Percentiles rank a stretch among this genome's conserved stretches.
These are phyloP conservation scores for Penicillium italicum DNA, from an alignment of 2,329 filamentous ascomycete genomes.

Conservation along the genomic window DNA sequence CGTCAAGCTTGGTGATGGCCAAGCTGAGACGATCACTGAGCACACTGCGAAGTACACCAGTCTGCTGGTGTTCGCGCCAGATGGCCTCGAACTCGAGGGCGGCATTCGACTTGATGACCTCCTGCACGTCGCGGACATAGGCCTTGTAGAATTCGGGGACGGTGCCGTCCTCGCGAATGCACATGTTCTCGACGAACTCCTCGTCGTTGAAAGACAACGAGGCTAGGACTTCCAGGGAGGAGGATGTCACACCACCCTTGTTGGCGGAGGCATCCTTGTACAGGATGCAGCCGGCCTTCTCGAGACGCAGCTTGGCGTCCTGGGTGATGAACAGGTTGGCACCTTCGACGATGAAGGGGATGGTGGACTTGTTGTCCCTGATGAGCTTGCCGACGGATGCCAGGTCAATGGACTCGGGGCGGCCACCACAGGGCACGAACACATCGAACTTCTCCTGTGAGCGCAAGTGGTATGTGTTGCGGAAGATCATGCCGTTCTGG, in stretches of 20 bases:
- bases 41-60: slow-evolving; percentile 74
- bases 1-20: slow-evolving; percentile 93
- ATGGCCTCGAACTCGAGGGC: slow-evolving; percentile 95
- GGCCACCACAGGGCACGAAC: slow-evolving; percentile 94
- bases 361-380: slow-evolving; percentile 76
- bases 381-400: slow-evolving; percentile 84
- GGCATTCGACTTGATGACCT: slow-evolving; percentile 86
- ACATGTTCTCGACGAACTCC: slow-evolving; percentile 91
- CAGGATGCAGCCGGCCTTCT: slow-evolving; percentile 89
- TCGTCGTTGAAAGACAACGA: slow-evolving; percentile 90
- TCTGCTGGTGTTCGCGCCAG: slow-evolving; percentile 88
- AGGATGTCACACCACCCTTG: slow-evolving; percentile 97
- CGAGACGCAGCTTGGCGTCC: slow-evolving; percentile 90
- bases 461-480: slow-evolving; percentile 94
- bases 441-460: slow-evolving; percentile 72
- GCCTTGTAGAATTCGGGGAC: slow-evolving; percentile 86
- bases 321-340: slow-evolving; percentile 99
- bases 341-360: slow-evolving; percentile 96
- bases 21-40: slow-evolving; percentile 85
- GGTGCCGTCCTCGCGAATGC: slow-evolving; percentile 70
- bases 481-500: slow-evolving; percentile 89
- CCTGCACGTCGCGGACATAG: slow-evolving; percentile 89
- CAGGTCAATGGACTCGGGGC: slow-evolving; percentile 93
- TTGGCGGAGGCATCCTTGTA: slow-evolving; percentile 99
- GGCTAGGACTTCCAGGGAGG: slow-evolving; percentile 91